phyloP scores from a whole-genome alignment of 768 basidiomycete species.

The Candolleomyces efflorescens region DNA sequence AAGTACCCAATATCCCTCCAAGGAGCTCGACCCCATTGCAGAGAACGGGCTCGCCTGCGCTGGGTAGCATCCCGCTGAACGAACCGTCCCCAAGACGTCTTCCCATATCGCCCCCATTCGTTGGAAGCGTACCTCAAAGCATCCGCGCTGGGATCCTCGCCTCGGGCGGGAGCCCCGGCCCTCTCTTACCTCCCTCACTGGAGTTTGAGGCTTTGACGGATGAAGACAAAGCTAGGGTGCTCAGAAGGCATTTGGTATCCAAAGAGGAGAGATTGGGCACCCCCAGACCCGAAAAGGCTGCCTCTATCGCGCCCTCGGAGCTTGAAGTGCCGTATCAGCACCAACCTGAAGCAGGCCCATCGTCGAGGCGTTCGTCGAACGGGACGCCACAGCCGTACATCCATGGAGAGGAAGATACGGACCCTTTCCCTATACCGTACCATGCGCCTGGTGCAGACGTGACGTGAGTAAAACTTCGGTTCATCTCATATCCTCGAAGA shows the following conservation, averaged over 20 bases:
- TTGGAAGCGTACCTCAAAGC: constrained; percentile 27
- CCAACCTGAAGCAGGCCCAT: constrained; percentile 16
- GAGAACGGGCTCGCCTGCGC: constrained; percentile 13
- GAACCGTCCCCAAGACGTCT: constrained; percentile 6
- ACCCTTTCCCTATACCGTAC: constrained; percentile 85
- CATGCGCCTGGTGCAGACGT: constrained; percentile 86
- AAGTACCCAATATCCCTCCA: constrained; percentile 54
- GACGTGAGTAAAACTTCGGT: constrained; percentile 59
- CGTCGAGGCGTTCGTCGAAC: constrained; percentile 21
- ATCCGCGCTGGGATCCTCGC: neutral
- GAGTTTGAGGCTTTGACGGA: constrained; percentile 64
- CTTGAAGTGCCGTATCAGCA: constrained; percentile 26
- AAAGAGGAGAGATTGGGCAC: constrained; percentile 55
- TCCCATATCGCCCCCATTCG: constrained; percentile 12
- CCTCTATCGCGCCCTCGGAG: constrained; percentile 23
- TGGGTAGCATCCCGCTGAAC: constrained; percentile 5
- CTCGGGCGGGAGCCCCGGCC: constrained; percentile 14
- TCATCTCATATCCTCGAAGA: constrained; percentile 2
- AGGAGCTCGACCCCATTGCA: constrained; percentile 22
- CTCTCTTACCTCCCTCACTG: constrained; percentile 20
- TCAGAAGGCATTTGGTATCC: constrained; percentile 77
- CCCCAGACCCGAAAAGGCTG: constrained; percentile 17
- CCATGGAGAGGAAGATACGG: constrained; percentile 46
- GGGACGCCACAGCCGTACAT: constrained; percentile 6
- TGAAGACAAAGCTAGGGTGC: constrained; percentile 79